Percentiles rank a stretch among this genome's conserved stretches.
These are phyloP conservation scores for Dendrobium catenatum DNA, from an alignment of 106 monocot genomes.

Conservation along the genomic window DNA sequence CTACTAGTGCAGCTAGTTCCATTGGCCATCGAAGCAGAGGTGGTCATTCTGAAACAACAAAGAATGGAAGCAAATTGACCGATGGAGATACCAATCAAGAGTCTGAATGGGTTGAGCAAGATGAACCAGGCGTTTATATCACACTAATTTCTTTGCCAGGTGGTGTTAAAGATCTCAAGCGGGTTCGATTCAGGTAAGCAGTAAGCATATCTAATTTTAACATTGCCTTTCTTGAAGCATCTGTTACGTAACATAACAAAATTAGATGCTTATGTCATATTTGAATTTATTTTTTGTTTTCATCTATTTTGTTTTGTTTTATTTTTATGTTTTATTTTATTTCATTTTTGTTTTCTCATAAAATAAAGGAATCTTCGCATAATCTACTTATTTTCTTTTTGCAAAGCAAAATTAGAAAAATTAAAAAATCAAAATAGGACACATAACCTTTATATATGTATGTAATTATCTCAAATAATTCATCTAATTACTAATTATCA, in stretches of 20 bases:
- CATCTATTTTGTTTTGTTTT: no score
- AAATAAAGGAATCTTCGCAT: neutral
- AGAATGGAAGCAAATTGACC: conserved; percentile 44
- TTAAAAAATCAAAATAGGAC: neutral
- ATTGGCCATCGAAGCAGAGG: conserved; percentile 13
- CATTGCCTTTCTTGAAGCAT: neutral
- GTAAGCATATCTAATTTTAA: neutral
- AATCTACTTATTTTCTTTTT: neutral
- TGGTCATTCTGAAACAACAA: conserved; percentile 18
- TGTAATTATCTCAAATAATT: neutral
- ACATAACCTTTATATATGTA: neutral
- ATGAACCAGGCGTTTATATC: conserved; percentile 95
- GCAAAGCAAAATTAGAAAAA: neutral
- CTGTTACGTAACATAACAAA: neutral
- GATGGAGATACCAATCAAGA: conserved; percentile 53
- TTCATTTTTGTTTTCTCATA: neutral
- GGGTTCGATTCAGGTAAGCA: conserved; percentile 91
- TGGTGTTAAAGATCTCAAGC: conserved; percentile 76
- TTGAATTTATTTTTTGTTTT: neutral
- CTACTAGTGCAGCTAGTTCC: conserved; percentile 36
- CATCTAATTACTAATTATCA: neutral
- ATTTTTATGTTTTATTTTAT: neutral
- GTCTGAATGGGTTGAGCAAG: conserved; percentile 95
- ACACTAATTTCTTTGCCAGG: conserved; percentile 82
- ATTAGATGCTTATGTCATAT: neutral